These are phyloP conservation scores for Sarcodon aspratus DNA, from an alignment of 768 basidiomycete species.

Conservation along the genomic window DNA sequence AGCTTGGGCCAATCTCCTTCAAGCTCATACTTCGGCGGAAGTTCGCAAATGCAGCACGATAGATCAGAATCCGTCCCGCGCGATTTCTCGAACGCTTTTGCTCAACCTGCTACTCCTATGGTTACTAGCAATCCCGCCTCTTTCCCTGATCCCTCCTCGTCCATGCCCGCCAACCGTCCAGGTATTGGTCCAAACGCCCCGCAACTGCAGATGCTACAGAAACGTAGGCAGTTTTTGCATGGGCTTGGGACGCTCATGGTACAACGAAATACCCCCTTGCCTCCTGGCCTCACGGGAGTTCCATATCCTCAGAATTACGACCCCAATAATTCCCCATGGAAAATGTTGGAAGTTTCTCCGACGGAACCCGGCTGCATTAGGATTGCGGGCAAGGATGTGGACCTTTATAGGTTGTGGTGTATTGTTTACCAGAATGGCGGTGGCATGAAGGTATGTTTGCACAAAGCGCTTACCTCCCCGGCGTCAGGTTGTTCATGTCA, in stretches of 20 bases:
- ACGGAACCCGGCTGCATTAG: conserved; percentile 52
- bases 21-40: conserved; percentile 59
- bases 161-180: conserved; percentile 22
- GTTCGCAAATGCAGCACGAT: conserved; percentile 18
- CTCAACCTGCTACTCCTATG: conserved; percentile 9
- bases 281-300: conserved; percentile 60
- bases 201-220: conserved; percentile 27
- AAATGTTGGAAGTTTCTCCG: conserved; percentile 46
- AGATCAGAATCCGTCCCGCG: conserved; percentile 9
- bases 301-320: conserved; percentile 49
- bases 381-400: conserved; percentile 63
- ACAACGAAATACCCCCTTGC: conserved; percentile 51
- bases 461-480: too few relatives aligned
- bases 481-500: background rate
- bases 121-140: conserved; percentile 22
- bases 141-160: conserved; percentile 17
- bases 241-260: conserved; percentile 51
- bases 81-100: conserved; percentile 15
- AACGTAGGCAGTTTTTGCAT: conserved; percentile 47
- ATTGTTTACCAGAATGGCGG: conserved; percentile 53
- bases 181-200: conserved; percentile 14
- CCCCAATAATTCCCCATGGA: conserved; percentile 51
- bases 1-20: conserved; percentile 34
- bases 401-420: conserved; percentile 66
- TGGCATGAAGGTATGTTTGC: conserved; percentile 36